These are phyloP conservation scores for Cladosporium sp. DNA, from an alignment of 2,329 filamentous ascomycete genomes.

Conservation along the genomic window DNA sequence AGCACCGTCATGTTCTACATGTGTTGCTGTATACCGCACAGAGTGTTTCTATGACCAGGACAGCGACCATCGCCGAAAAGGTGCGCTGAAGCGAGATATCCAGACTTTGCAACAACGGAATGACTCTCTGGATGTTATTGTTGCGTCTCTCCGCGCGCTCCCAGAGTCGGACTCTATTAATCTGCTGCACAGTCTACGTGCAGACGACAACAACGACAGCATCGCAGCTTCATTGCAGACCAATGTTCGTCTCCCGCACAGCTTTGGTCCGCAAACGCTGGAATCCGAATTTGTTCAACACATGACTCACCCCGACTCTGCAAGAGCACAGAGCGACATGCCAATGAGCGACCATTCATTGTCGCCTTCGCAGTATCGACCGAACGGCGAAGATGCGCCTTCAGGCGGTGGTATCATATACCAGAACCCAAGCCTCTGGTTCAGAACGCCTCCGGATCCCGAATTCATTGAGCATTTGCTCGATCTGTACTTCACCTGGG, in stretches of 20 bases:
- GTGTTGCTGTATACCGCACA: constrained; percentile 52
- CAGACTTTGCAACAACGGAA: constrained; percentile 39
- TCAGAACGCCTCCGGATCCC: constrained; percentile 34
- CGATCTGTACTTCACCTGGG: constrained; percentile 52
- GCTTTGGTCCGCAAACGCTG: constrained; percentile 34
- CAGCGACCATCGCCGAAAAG: constrained; percentile 49
- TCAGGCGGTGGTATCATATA: constrained; percentile 7
- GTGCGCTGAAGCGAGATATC: constrained; percentile 43
- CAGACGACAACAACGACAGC: constrained; percentile 41
- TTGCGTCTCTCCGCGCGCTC: constrained; percentile 45
- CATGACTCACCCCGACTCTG: constrained; percentile 21
- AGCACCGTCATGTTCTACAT: constrained; percentile 52
- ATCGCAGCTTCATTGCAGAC: constrained; percentile 44
- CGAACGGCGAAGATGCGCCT: background rate
- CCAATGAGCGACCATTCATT: constrained; percentile 5
- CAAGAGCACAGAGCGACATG: constrained; percentile 10
- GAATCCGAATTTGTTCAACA: constrained; percentile 36
- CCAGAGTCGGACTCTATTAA: constrained; percentile 48
- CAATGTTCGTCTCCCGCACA: constrained; percentile 39
- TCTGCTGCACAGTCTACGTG: constrained; percentile 46
- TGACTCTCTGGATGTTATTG: constrained; percentile 42
- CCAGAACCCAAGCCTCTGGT: constrained; percentile 28
- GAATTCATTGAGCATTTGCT: constrained; percentile 40
- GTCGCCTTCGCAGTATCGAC: constrained; percentile 6
- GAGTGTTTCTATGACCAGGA: constrained; percentile 53